These are phyloP conservation scores for Talaromyces thailandensis DNA, from an alignment of 495 filamentous ascomycete genomes.

Conservation along the genomic window DNA sequence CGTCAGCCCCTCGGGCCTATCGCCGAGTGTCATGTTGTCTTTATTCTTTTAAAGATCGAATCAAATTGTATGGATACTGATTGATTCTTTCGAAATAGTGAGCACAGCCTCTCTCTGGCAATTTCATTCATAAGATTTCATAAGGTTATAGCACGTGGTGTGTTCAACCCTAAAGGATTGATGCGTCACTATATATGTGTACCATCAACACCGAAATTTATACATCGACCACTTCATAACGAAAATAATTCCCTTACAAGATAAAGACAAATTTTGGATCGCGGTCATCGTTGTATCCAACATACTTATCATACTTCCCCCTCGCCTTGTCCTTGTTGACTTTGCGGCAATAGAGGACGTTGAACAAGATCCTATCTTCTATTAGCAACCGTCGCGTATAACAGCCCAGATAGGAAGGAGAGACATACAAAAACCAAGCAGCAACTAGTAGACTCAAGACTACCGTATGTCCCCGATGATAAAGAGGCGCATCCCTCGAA, in stretches of 20 bases:
- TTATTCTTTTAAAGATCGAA: no score
- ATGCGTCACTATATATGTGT: background rate
- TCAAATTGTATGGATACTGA: no score
- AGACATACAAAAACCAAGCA: constrained; percentile 59
- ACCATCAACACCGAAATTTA: no score
- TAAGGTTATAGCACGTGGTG: background rate
- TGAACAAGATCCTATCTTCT: constrained; percentile 44
- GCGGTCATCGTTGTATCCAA: constrained; percentile 54
- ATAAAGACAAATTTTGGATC: constrained; percentile 45
- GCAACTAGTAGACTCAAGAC: constrained; percentile 47
- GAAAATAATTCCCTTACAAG: background rate
- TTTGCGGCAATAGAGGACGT: constrained; percentile 57
- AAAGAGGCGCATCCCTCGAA: constrained; percentile 34
- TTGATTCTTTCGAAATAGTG: background rate
- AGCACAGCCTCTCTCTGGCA: background rate
- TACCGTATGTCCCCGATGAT: constrained; percentile 48
- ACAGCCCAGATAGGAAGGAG: constrained; percentile 14
- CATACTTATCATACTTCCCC: constrained; percentile 53
- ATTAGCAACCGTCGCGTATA: background rate
- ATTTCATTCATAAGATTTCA: background rate
- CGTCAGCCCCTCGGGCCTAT: background rate
- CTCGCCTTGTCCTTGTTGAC: constrained; percentile 55
- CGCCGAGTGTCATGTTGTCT: background rate
- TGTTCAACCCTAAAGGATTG: background rate
- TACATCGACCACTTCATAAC: background rate